A percentile compares a stretch with the other conserved stretches of the same genome.
These are phyloP conservation scores for Cyphellophora attinorum DNA, from an alignment of 2,329 filamentous ascomycete species.

Conservation along the genomic window DNA sequence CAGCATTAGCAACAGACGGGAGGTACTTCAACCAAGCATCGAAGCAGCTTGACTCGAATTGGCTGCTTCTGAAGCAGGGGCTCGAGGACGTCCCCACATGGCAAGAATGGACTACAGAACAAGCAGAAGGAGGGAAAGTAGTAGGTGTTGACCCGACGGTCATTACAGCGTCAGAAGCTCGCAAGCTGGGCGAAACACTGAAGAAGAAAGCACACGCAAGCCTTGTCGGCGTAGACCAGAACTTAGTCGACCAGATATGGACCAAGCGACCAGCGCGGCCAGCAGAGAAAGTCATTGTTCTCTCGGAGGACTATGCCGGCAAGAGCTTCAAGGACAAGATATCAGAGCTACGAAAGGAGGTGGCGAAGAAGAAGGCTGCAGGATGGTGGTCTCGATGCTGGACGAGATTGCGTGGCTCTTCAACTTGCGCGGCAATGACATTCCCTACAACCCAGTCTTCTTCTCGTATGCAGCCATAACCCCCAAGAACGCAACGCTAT, in stretches of 20 bases:
- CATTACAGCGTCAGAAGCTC: conserved; percentile 63
- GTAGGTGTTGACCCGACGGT: conserved; percentile 88
- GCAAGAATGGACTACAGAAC: conserved; percentile 88
- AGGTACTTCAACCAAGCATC: conserved; percentile 96
- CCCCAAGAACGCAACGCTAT: conserved; percentile 63
- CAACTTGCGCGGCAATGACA: conserved; percentile 88
- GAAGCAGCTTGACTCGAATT: conserved; percentile 84
- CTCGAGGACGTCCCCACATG: conserved; percentile 90
- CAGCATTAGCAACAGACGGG: conserved; percentile 85
- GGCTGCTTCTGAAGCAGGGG: conserved; percentile 85
- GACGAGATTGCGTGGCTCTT: conserved; percentile 99
- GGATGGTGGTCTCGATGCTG: conserved; percentile 73
- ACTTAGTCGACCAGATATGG: conserved; percentile 91
- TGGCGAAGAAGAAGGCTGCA: conserved; percentile 78
- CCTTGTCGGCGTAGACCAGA: conserved; percentile 65
- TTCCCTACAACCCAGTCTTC: conserved; percentile 96
- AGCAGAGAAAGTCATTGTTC: conserved; percentile 62
- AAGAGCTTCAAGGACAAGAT: conserved; percentile 78
- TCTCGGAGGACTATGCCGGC: conserved; percentile 65
- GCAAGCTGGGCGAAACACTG: conserved; percentile 75
- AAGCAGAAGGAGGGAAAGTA: conserved; percentile 74
- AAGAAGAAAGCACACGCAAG: conserved; percentile 74
- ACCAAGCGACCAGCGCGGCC: conserved; percentile 63
- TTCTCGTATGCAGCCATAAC: conserved; percentile 93
- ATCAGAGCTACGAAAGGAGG: conserved; percentile 74